phyloP scores from a whole-genome alignment of 169 alveolate genomes.

The Plasmodium inui region DNA sequence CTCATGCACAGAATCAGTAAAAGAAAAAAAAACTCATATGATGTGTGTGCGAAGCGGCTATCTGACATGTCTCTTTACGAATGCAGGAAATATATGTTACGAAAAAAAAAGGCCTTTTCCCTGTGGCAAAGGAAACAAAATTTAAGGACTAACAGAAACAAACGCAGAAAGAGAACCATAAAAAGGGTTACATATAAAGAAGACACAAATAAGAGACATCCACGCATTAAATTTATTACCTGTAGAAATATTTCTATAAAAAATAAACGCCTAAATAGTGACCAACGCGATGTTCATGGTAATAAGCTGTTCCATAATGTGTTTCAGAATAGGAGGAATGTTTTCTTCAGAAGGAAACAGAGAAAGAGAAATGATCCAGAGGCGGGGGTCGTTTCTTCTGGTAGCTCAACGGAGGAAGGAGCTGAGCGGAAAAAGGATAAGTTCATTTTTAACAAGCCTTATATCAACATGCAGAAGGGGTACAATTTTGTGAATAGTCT shows the following conservation, averaged over 20 bases:
- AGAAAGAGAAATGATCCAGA: background rate
- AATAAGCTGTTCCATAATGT: conserved; percentile 9
- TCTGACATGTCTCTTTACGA: conserved; percentile 12
- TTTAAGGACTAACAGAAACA: background rate
- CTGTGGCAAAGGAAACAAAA: background rate
- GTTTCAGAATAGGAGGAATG: conserved; percentile 9
- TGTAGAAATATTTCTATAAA: conserved; percentile 5
- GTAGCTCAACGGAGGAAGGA: background rate
- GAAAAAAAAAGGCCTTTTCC: conserved; percentile 11
- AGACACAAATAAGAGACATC: background rate
- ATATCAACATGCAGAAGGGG: background rate
- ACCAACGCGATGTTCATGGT: background rate
- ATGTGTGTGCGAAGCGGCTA: background rate
- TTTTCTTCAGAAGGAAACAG: conserved; percentile 28
- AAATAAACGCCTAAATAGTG: background rate
- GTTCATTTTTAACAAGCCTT: background rate
- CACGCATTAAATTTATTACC: conserved; percentile 23
- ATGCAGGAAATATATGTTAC: conserved; percentile 15
- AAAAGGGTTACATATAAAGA: background rate
- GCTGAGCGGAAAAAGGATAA: background rate
- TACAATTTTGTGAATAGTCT: background rate
- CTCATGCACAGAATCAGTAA: background rate
- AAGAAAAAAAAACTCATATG: conserved; percentile 12
- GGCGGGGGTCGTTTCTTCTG: background rate
- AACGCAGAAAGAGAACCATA: background rate